Evolutionary conservation across 768 basidiomycete species (phyloP).

Genomic region (Grammothele lineata): DNA sequence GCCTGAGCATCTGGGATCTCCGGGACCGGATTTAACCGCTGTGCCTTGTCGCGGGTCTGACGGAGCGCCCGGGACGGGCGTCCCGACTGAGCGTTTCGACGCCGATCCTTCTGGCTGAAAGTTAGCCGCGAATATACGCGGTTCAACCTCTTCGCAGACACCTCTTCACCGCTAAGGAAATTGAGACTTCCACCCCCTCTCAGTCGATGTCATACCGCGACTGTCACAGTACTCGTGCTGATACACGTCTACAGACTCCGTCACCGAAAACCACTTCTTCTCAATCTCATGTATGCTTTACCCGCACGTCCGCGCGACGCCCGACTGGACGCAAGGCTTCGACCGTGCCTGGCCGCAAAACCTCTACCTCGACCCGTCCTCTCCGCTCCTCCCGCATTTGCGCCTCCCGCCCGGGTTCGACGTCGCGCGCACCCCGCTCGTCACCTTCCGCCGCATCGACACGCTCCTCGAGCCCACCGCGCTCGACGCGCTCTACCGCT

Average conservation of each 20-base stretch:
- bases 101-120: too few relatives aligned
- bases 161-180: too few relatives aligned
- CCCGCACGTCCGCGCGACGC: conserved; percentile 64
- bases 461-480: conserved; percentile 48
- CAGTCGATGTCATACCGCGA: too few relatives aligned
- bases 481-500: conserved; percentile 35
- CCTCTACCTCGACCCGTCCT: conserved; percentile 54
- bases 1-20: too few relatives aligned
- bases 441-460: conserved; percentile 63
- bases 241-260: conserved; percentile 53
- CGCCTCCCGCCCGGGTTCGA: conserved; percentile 49
- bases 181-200: too few relatives aligned
- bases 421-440: conserved; percentile 53
- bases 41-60: too few relatives aligned
- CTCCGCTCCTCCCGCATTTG: conserved; percentile 42
- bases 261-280: conserved; percentile 72
- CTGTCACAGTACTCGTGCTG: too few relatives aligned
- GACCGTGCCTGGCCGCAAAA: conserved; percentile 66
- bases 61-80: too few relatives aligned
- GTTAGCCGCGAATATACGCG: too few relatives aligned
- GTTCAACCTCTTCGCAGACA: too few relatives aligned
- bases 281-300: conserved; percentile 63
- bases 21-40: too few relatives aligned
- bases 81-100: too few relatives aligned
- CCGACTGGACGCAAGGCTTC: conserved; percentile 53